phyloP scores from a whole-genome alignment of 495 filamentous ascomycete species.

The Aspergillus taichungensis region DNA sequence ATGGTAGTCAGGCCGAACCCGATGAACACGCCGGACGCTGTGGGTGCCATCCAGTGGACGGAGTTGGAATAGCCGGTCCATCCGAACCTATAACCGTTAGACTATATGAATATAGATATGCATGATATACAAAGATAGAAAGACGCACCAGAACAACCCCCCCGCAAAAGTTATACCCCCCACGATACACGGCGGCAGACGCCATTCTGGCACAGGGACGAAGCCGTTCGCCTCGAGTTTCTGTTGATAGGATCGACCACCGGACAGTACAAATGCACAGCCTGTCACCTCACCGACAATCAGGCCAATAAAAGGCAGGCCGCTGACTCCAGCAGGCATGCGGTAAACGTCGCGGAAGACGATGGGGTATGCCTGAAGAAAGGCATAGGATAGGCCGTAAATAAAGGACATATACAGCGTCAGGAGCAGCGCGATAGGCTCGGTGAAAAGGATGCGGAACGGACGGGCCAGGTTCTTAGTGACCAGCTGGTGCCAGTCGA shows the following conservation, averaged over 20 bases:
- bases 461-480: conserved; percentile 34
- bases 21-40: conserved; percentile 17
- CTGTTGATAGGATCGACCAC: conserved; percentile 14
- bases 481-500: conserved; percentile 26
- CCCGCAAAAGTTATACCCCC: conserved; percentile 39
- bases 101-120: neutral
- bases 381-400: conserved; percentile 27
- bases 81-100: conserved; percentile 24
- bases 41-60: conserved; percentile 24
- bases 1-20: conserved; percentile 23
- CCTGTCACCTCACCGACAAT: conserved; percentile 21
- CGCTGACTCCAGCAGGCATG: conserved; percentile 19
- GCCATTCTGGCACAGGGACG: conserved; percentile 25
- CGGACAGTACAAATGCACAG: conserved; percentile 13
- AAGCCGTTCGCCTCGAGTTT: conserved; percentile 20
- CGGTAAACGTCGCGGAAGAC: conserved; percentile 23
- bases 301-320: conserved; percentile 24
- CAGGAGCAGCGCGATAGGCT: conserved; percentile 36
- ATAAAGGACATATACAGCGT: conserved; percentile 35
- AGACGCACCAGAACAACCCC: conserved; percentile 42
- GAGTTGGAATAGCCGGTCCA: conserved; percentile 22
- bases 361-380: conserved; percentile 24
- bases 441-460: conserved; percentile 32
- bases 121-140: neutral
- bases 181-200: conserved; percentile 32